Evolutionary conservation across 2,329 filamentous ascomycete species (phyloP).

Genomic region (Colletotrichum theobromicola): DNA sequence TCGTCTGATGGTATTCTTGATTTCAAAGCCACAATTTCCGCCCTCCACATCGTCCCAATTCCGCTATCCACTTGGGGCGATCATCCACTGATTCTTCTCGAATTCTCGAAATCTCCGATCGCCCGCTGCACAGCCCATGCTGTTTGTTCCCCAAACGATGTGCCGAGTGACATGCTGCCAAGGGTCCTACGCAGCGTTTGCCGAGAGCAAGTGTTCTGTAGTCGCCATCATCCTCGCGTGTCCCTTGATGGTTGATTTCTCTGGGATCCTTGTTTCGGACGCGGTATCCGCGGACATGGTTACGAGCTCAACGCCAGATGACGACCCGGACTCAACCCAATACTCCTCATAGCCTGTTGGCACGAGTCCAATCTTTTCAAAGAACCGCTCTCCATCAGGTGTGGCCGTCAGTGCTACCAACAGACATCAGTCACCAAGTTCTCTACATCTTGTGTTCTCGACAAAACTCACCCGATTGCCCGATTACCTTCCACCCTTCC

Average conservation of each 20-base stretch:
- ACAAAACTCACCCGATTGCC: slow-evolving; percentile 29
- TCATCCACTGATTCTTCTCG: slow-evolving; percentile 1
- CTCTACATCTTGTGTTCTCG: neutral
- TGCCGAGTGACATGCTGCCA: neutral
- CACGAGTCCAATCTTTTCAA: slow-evolving; percentile 29
- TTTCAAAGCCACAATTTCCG: slow-evolving; percentile 20
- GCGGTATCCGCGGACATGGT: neutral
- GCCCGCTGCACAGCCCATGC: neutral
- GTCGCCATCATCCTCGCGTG: slow-evolving; percentile 12
- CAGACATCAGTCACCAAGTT: neutral
- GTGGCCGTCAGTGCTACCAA: slow-evolving; percentile 34
- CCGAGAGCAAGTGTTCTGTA: neutral
- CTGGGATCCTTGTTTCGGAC: neutral
- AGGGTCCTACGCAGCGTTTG: neutral
- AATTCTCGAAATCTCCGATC: neutral
- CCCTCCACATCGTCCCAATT: neutral
- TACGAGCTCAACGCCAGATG: neutral
- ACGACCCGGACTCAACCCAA: slow-evolving; percentile 16
- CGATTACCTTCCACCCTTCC: slow-evolving; percentile 27
- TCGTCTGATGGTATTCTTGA: neutral
- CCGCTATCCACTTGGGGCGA: slow-evolving; percentile 1
- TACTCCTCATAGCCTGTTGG: slow-evolving; percentile 34
- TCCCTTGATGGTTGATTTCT: neutral
- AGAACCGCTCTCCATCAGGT: slow-evolving; percentile 29
- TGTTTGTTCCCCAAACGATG: neutral